These are phyloP conservation scores for Talaromyces piceae DNA, from an alignment of 2,329 filamentous ascomycete genomes.

Conservation along the genomic window DNA sequence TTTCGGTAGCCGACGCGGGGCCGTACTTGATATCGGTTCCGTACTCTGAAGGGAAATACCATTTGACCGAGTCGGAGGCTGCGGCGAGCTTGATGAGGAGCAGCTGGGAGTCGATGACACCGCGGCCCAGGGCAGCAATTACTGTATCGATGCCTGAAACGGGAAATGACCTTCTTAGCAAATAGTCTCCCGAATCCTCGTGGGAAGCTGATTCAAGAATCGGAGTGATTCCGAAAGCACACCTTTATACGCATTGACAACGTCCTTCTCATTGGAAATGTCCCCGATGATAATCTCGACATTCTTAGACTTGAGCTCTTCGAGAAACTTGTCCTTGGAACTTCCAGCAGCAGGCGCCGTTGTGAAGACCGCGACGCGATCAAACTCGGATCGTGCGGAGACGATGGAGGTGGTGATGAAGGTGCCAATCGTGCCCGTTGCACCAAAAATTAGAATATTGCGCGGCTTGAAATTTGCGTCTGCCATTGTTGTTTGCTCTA, in stretches of 20 bases:
- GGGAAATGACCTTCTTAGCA: neutral
- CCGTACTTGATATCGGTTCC: slow-evolving; percentile 59
- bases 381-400: slow-evolving; percentile 39
- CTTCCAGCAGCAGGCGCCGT: slow-evolving; percentile 42
- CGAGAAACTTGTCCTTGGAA: slow-evolving; percentile 43
- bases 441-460: slow-evolving; percentile 48
- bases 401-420: slow-evolving; percentile 47
- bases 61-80: slow-evolving; percentile 45
- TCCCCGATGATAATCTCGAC: slow-evolving; percentile 52
- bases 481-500: neutral
- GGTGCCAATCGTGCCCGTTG: slow-evolving; percentile 46
- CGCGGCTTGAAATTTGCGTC: slow-evolving; percentile 16
- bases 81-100: slow-evolving; percentile 54
- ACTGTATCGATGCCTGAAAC: slow-evolving; percentile 53
- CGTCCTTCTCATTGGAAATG: slow-evolving; percentile 44
- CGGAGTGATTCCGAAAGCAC: neutral
- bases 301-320: slow-evolving; percentile 37
- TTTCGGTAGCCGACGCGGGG: slow-evolving; percentile 51
- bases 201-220: no score
- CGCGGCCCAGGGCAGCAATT: slow-evolving; percentile 57
- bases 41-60: slow-evolving; percentile 63
- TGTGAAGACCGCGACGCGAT: slow-evolving; percentile 50
- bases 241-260: slow-evolving; percentile 51
- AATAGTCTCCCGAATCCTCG: no score
- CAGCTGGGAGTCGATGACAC: slow-evolving; percentile 55